Evolutionary conservation across 2,329 filamentous ascomycete species (phyloP).

Genomic region (Claviceps sp.): DNA sequence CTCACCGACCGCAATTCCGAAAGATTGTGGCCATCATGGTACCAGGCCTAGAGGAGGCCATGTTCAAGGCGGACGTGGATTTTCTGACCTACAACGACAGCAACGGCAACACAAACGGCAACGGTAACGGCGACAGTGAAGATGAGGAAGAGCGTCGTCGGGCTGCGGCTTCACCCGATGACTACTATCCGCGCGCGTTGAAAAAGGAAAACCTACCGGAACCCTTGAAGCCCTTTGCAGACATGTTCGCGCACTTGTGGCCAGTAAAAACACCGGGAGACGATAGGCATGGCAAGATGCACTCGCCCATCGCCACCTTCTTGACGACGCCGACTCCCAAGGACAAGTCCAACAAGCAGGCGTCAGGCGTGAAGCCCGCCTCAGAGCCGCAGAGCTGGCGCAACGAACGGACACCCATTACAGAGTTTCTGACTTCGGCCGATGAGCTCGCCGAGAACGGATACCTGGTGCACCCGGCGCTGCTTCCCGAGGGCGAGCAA

Average conservation of each 20-base stretch:
- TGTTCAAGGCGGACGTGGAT: slow-evolving; percentile 58
- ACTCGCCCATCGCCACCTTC: slow-evolving; percentile 79
- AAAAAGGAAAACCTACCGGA: slow-evolving; percentile 36
- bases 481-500: slow-evolving; percentile 47
- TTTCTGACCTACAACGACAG: slow-evolving; percentile 30
- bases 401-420: slow-evolving; percentile 68
- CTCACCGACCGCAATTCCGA: slow-evolving; percentile 48
- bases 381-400: slow-evolving; percentile 53
- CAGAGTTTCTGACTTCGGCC: slow-evolving; percentile 57
- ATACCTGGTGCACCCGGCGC: slow-evolving; percentile 70
- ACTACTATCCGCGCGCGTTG: slow-evolving; percentile 44
- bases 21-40: slow-evolving; percentile 88
- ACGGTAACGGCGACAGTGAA: slow-evolving; percentile 4
- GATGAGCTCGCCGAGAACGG: slow-evolving; percentile 73
- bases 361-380: slow-evolving; percentile 39
- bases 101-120: background rate
- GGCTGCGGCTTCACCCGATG: slow-evolving; percentile 36
- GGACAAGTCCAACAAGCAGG: slow-evolving; percentile 40
- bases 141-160: slow-evolving; percentile 15
- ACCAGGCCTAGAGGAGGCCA: slow-evolving; percentile 76
- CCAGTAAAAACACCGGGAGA: slow-evolving; percentile 81
- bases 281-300: slow-evolving; percentile 63
- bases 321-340: slow-evolving; percentile 61
- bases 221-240: slow-evolving; percentile 52
- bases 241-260: slow-evolving; percentile 82